phyloP scores from a whole-genome alignment of 1,284 basidiomycete genomes.

The Ganoderma multipileum region DNA sequence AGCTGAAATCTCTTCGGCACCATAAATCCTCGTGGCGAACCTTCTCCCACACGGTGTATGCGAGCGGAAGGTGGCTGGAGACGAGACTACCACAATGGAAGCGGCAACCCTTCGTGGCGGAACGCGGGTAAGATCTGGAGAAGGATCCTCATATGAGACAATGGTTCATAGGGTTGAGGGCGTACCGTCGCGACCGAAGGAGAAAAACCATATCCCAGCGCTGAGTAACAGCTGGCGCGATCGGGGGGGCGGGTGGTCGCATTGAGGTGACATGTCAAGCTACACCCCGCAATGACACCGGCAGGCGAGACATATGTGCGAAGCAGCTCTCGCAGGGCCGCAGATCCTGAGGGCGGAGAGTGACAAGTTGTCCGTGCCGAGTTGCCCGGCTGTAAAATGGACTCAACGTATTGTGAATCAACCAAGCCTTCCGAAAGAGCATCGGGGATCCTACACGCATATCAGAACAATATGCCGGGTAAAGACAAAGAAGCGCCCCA shows the following conservation, averaged over 20 bases:
- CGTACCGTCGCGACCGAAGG: neutral
- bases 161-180: neutral
- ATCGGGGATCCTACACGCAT: neutral
- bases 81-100: neutral
- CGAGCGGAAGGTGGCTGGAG: neutral
- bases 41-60: neutral
- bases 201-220: neutral
- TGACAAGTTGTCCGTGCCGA: too few species aligned
- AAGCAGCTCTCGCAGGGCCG: neutral
- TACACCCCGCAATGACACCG: neutral
- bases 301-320: neutral
- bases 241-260: neutral
- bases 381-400: too few species aligned
- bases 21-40: neutral
- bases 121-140: neutral
- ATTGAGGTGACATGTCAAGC: neutral
- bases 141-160: neutral
- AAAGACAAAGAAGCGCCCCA: neutral
- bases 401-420: too few species aligned
- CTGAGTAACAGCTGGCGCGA: too few species aligned
- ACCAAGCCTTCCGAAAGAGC: too few species aligned
- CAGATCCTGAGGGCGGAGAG: neutral
- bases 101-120: neutral
- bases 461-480: neutral
- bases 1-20: neutral